Percentiles rank a stretch among this genome's conserved stretches.
Conservation (phyloP, 495 filamentous ascomycete species). For the Aspergillus saccharolyticus region DNA sequence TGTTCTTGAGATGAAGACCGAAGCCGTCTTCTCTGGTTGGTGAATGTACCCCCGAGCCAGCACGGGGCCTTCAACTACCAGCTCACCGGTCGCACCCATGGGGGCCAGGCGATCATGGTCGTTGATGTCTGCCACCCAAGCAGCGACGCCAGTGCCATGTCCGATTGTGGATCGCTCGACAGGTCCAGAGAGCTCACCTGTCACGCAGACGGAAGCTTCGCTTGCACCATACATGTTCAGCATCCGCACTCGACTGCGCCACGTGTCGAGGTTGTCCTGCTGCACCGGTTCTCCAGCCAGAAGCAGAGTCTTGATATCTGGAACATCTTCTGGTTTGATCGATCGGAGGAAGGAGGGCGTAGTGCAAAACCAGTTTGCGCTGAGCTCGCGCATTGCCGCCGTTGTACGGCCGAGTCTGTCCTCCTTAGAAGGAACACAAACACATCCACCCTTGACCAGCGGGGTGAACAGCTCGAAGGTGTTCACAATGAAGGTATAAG, state of each 20-base stretch:
- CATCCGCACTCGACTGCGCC: slow-evolving; percentile 12
- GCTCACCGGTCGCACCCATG: slow-evolving; percentile 42
- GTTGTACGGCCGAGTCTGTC: slow-evolving; percentile 19
- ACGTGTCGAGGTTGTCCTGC: slow-evolving; percentile 14
- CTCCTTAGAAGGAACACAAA: slow-evolving; percentile 30
- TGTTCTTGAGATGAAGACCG: slow-evolving; percentile 32
- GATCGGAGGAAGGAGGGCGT: slow-evolving; percentile 29
- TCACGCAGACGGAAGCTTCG: slow-evolving; percentile 25
- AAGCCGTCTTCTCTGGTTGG: slow-evolving; percentile 26
- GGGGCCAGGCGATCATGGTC: slow-evolving; percentile 30
- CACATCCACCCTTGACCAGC: slow-evolving; percentile 28
- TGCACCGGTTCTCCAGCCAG: slow-evolving; percentile 21
- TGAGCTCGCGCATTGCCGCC: slow-evolving; percentile 20
- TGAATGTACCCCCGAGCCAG: slow-evolving; percentile 39
- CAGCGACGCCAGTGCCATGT: slow-evolving; percentile 10
- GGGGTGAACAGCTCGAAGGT: slow-evolving; percentile 29
- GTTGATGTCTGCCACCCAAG: slow-evolving; percentile 38
- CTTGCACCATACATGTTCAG: slow-evolving; percentile 35
- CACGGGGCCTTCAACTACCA: slow-evolving; percentile 41
- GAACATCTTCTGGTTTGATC: slow-evolving; percentile 30
- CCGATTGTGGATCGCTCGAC: slow-evolving; percentile 30
- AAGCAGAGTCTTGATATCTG: slow-evolving; percentile 19
- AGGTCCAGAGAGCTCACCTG: slow-evolving; percentile 5
- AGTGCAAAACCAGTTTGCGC: slow-evolving; percentile 20
- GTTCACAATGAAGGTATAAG: slow-evolving; percentile 30